A percentile compares a stretch with the other conserved stretches of the same genome.
Evolutionary conservation across 83 land plant species (phyloP).

Genomic region (Thuja plicata): DNA sequence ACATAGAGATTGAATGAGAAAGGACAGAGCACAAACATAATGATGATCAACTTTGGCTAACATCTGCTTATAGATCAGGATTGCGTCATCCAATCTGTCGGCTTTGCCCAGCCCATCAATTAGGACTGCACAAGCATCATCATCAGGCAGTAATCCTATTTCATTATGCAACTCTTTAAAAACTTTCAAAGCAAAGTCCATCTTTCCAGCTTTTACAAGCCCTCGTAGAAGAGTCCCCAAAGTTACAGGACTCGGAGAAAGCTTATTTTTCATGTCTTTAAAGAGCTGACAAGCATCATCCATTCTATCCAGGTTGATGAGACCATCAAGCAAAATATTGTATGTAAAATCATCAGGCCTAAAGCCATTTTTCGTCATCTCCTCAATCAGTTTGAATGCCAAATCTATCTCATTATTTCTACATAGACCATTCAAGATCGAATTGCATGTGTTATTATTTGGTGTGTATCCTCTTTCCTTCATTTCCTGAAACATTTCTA

Average conservation of each 20-base stretch:
- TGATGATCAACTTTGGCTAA: conserved; percentile 20
- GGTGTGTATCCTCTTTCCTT: conserved; percentile 37
- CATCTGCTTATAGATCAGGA: conserved; percentile 36
- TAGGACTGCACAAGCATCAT: conserved; percentile 55
- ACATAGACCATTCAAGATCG: conserved; percentile 67
- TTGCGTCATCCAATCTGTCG: conserved; percentile 46
- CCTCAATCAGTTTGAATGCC: conserved; percentile 41
- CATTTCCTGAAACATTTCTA: conserved; percentile 53
- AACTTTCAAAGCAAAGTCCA: conserved; percentile 48
- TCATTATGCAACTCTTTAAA: conserved; percentile 30
- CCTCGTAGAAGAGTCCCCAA: conserved; percentile 48
- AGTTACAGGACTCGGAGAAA: conserved; percentile 46
- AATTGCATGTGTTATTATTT: conserved; percentile 51
- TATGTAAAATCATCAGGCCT: conserved; percentile 62
- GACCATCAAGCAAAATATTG: conserved; percentile 64
- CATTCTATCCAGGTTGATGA: conserved; percentile 52
- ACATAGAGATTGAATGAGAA: conserved; percentile 48
- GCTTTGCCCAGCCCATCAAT: conserved; percentile 47
- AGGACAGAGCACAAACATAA: conserved; percentile 39
- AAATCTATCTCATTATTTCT: conserved; percentile 50
- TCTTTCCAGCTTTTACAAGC: conserved; percentile 42
- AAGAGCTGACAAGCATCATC: conserved; percentile 65
- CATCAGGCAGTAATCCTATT: conserved; percentile 27
- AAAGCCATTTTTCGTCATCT: conserved; percentile 40
- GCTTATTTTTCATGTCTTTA: conserved; percentile 56